Evolutionary conservation across 1,284 basidiomycete species (phyloP).

Genomic region (Sporisorium graminicola): DNA sequence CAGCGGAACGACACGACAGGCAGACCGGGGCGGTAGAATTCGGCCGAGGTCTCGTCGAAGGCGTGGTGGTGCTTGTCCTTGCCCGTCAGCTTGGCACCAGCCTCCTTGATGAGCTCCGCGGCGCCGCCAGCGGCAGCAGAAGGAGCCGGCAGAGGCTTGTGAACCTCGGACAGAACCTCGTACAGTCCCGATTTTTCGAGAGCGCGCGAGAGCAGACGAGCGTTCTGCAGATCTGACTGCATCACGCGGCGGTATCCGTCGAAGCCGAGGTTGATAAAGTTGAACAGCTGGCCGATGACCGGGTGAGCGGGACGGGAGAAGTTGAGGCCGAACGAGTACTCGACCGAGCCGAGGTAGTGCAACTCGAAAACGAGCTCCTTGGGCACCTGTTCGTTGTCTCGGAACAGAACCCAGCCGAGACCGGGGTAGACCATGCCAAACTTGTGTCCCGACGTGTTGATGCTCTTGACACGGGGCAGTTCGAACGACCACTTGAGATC

Average conservation of each 20-base stretch:
- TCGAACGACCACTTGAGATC: constrained; percentile 81
- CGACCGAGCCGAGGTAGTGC: constrained; percentile 73
- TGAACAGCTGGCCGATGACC: constrained; percentile 93
- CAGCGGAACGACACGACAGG: constrained; percentile 92
- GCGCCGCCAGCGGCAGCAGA: constrained; percentile 1
- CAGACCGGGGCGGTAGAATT: constrained; percentile 82
- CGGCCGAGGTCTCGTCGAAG: constrained; percentile 62
- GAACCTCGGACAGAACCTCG: constrained; percentile 73
- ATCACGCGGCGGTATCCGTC: constrained; percentile 73
- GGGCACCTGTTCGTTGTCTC: constrained; percentile 71
- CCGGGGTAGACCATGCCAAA: constrained; percentile 89
- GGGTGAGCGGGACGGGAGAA: constrained; percentile 91
- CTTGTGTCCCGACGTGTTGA: constrained; percentile 81
- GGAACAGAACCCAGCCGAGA: constrained; percentile 68
- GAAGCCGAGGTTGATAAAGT: constrained; percentile 71
- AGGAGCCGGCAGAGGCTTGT: constrained; percentile 59
- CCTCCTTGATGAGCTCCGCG: constrained; percentile 59
- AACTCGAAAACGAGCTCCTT: constrained; percentile 82
- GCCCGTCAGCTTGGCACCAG: constrained; percentile 70
- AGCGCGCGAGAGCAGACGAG: constrained; percentile 83
- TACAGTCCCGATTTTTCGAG: constrained; percentile 85
- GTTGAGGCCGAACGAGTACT: constrained; percentile 85
- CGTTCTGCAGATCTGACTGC: constrained; percentile 79
- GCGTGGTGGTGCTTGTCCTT: constrained; percentile 6
- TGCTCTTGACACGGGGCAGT: constrained; percentile 80